Evolutionary conservation across 163 green algal genomes (phyloP).

Genomic region (Scenedesmus sp.): DNA sequence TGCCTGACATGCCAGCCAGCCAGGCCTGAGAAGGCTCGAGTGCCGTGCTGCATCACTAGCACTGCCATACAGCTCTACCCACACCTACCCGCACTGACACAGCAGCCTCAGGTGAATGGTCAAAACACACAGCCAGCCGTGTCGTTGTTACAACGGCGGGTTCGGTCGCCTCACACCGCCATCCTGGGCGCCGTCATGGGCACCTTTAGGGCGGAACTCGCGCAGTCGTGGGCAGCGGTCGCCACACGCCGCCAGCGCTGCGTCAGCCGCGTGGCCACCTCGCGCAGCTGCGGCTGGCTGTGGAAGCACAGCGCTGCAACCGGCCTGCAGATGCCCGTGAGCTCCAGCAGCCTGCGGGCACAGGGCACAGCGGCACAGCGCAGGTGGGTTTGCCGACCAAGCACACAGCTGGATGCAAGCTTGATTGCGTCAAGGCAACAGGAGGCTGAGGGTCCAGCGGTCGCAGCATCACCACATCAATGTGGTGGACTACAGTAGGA

Average conservation of each 20-base stretch:
- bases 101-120: too few species aligned
- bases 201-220: background rate
- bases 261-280: conserved; percentile 9
- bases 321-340: conserved; percentile 37
- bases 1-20: too few species aligned
- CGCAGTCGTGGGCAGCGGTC: conserved; percentile 15
- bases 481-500: too few species aligned
- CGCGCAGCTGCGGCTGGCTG: background rate
- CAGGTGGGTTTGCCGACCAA: background rate
- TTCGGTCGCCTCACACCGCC: background rate
- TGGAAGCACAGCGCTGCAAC: conserved; percentile 17
- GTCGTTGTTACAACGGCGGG: too few species aligned
- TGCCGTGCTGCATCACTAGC: too few species aligned
- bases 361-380: background rate
- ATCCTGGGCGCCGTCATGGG: conserved; percentile 6
- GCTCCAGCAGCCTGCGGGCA: conserved; percentile 28
- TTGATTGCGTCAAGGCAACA: too few species aligned
- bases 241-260: conserved; percentile 37
- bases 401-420: too few species aligned
- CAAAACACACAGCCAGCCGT: background rate
- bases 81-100: too few species aligned
- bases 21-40: too few species aligned
- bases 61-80: too few species aligned
- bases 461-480: too few species aligned
- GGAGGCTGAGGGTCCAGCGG: too few species aligned